Base-by-base conservation (phyloP, 2,329 filamentous ascomycete genomes). In the Fusarium multiceps region DNA sequence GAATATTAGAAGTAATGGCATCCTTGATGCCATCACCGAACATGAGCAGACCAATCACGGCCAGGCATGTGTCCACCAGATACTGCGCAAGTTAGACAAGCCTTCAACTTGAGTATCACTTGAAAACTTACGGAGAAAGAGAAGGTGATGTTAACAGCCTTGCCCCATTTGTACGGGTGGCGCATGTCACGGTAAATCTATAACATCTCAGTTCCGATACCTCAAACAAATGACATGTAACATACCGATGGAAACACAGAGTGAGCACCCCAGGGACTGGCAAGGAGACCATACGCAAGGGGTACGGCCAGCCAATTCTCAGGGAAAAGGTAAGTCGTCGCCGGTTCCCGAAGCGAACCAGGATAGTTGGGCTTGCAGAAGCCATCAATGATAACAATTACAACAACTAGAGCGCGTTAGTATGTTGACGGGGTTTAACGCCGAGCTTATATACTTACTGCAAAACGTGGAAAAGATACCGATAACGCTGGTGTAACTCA, bases 401-500 rank as follows among this genome's bases (percentile, higher is more conserved):
- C 80, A n/a, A 94, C 91, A 79, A 98, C 93, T 95, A 74, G 25
- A 20, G 7, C 7, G 41, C 43, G 55, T 63, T 28, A 67, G 66
- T 41, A 47, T 42, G 28, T 45, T 9, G 9, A 48, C 11, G 20
- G 48, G n/a, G 34, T 61, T 47, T 1, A 55, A 25, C 8, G 25
- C 14, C 13, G 8, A 37, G 25, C 20, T 28, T 27, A 3, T 25
- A 46, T 4, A 90, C 92, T 84, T 83, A 95, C 93, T 98, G 75
- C 90, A 90, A 71, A 97, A 91, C 72, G 93, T 97, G 60, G 89
- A 94, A 72, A 98, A 84, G 55, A 99, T 97, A n/a, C 95, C 95
- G 66, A 98, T 83, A 60, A 98, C 90, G 77, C 93, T 97, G 27
- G 93, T 97, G 75, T 97, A 93, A 73, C 93, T 97, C 65, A 99